Evolutionary conservation across 768 basidiomycete genomes (phyloP).

Genomic region (Scleroderma bovista): DNA sequence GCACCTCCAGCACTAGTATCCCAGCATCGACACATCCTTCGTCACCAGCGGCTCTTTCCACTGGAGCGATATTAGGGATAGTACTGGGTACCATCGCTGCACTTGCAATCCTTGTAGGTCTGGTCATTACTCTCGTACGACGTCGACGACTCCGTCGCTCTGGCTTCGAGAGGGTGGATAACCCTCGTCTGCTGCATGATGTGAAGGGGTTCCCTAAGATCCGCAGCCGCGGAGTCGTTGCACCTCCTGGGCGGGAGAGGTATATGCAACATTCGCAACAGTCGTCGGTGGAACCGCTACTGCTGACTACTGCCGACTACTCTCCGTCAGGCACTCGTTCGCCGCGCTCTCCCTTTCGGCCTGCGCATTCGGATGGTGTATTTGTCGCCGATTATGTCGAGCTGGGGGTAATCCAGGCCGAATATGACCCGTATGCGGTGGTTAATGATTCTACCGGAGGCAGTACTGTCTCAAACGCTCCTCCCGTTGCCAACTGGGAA

Average conservation of each 20-base stretch:
- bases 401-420: background rate
- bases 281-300: slow-evolving; percentile 20
- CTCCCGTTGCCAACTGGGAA: slow-evolving; percentile 3
- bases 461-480: slow-evolving; percentile 2
- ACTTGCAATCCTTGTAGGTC: slow-evolving; percentile 5
- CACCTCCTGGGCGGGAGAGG: background rate
- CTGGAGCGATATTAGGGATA: slow-evolving; percentile 15
- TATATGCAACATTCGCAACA: slow-evolving; percentile 6
- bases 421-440: slow-evolving; percentile 2
- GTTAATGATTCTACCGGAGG: background rate
- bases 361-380: background rate
- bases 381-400: background rate
- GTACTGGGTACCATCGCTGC: slow-evolving; percentile 15
- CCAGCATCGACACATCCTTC: background rate
- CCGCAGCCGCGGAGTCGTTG: too few relatives aligned
- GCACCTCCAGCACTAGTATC: slow-evolving; percentile 1
- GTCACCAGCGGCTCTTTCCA: slow-evolving; percentile 3
- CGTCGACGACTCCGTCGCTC: slow-evolving; percentile 6
- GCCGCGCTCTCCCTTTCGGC: background rate
- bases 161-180: slow-evolving; percentile 13
- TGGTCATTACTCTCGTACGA: slow-evolving; percentile 9
- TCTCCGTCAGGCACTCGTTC: slow-evolving; percentile 1
- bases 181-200: slow-evolving; percentile 3
- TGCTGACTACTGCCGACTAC: slow-evolving; percentile 6
- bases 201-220: background rate